Conservation (phyloP, 1,139 yeast species). For the Yamadazyma pseudoaaseri region DNA sequence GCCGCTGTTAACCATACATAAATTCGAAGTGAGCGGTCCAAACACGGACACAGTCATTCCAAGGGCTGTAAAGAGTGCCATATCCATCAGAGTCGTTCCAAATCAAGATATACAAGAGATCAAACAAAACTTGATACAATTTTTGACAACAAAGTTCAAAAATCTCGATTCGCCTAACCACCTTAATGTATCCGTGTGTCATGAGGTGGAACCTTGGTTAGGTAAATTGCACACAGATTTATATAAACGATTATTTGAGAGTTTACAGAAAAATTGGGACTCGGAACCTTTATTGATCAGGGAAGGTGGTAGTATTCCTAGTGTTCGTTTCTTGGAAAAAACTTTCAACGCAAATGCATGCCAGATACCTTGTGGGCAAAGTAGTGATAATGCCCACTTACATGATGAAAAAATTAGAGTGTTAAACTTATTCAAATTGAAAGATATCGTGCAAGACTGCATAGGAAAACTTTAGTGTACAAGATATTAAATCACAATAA, state of each 20-base stretch:
- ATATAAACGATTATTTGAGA: slow-evolving; percentile 61
- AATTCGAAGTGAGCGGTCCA: slow-evolving; percentile 85
- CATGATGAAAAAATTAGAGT: slow-evolving; percentile 83
- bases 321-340: slow-evolving; percentile 81
- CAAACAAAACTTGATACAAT: slow-evolving; percentile 47
- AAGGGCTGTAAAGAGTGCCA: slow-evolving; percentile 67
- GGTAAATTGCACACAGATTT: slow-evolving; percentile 80
- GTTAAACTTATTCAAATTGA: slow-evolving; percentile 70
- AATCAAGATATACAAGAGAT: slow-evolving; percentile 69
- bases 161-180: slow-evolving; percentile 58
- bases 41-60: slow-evolving; percentile 90
- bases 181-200: slow-evolving; percentile 58
- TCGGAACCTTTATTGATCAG: slow-evolving; percentile 77
- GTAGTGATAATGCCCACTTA: slow-evolving; percentile 92
- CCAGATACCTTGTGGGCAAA: slow-evolving; percentile 95
- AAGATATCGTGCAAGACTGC: slow-evolving; percentile 60
- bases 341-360: slow-evolving; percentile 85
- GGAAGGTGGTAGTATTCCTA: slow-evolving; percentile 97
- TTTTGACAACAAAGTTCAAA: slow-evolving; percentile 34
- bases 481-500: neutral
- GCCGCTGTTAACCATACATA: slow-evolving; percentile 90
- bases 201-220: slow-evolving; percentile 95
- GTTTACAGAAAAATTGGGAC: slow-evolving; percentile 63
- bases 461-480: slow-evolving; percentile 18
- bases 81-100: slow-evolving; percentile 88